Evolutionary conservation across 495 filamentous ascomycete species (phyloP).

Genomic region (Penicillium manginii): DNA sequence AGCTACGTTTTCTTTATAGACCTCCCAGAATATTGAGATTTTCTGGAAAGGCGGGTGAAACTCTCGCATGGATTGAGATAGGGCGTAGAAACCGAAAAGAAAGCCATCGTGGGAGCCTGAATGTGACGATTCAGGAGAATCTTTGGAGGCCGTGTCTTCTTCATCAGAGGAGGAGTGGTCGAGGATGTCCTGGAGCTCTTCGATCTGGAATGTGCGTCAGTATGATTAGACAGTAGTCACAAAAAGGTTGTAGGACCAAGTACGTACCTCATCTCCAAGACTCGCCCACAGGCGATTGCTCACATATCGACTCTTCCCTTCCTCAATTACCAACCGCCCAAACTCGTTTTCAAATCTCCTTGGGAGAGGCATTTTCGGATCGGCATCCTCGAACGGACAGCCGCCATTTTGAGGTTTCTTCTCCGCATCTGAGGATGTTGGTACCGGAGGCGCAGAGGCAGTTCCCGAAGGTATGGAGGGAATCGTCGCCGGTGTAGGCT

Average conservation of each 20-base stretch:
- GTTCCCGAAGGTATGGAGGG: conserved; percentile 2
- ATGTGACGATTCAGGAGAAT: conserved; percentile 57
- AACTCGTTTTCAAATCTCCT: conserved; percentile 65
- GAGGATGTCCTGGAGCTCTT: conserved; percentile 72
- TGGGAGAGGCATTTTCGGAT: conserved; percentile 31
- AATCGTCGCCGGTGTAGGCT: conserved; percentile 7
- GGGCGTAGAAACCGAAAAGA: conserved; percentile 69
- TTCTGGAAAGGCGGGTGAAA: conserved; percentile 62
- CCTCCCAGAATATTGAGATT: conserved; percentile 68
- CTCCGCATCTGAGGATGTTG: conserved; percentile 1
- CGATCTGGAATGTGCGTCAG: conserved; percentile 53
- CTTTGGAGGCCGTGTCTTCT: conserved; percentile 62
- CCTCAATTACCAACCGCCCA: conserved; percentile 81
- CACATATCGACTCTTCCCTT: conserved; percentile 81
- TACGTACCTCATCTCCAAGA: conserved; percentile 76
- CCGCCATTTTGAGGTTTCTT: conserved; percentile 18
- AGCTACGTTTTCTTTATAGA: conserved; percentile 72
- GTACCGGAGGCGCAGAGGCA: conserved; percentile 10
- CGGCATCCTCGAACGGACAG: conserved; percentile 35
- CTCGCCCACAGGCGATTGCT: conserved; percentile 90
- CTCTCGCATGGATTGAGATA: conserved; percentile 48
- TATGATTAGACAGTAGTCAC: neutral
- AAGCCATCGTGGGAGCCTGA: conserved; percentile 68
- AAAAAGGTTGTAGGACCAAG: neutral
- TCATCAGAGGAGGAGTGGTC: conserved; percentile 68